Conservation (phyloP, 1,284 basidiomycete species). For the Apiotrichum veenhuisii region DNA sequence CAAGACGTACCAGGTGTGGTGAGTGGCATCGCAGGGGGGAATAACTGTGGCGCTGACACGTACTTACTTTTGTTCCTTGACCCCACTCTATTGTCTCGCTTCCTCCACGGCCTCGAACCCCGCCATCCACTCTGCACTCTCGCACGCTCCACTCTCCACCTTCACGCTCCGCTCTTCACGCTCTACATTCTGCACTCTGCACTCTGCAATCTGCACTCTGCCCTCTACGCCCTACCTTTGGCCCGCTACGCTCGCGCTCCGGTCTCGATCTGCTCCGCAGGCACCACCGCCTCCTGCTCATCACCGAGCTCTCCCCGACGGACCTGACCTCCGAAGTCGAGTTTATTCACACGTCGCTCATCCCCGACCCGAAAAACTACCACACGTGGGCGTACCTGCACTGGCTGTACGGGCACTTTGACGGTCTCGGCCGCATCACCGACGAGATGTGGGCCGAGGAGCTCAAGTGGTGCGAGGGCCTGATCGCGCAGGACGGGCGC, state of each 20-base stretch:
- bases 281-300: slow-evolving; percentile 82
- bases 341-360: slow-evolving; percentile 69
- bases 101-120: neutral
- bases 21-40: slow-evolving; percentile 22
- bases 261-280: slow-evolving; percentile 30
- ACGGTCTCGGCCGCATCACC: slow-evolving; percentile 37
- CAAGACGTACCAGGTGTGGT: slow-evolving; percentile 95
- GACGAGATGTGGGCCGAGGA: slow-evolving; percentile 73
- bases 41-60: too few species aligned
- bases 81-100: neutral
- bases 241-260: neutral
- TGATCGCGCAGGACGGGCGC: slow-evolving; percentile 73
- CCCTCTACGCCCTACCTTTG: too few species aligned
- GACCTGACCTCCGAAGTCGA: slow-evolving; percentile 61
- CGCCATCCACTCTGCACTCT: neutral
- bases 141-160: neutral
- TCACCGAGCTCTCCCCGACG: slow-evolving; percentile 56
- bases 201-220: too few species aligned
- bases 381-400: slow-evolving; percentile 95
- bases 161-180: too few species aligned
- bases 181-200: too few species aligned
- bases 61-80: too few species aligned
- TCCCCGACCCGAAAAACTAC: slow-evolving; percentile 83
- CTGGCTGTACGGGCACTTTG: slow-evolving; percentile 79
- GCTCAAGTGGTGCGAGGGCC: slow-evolving; percentile 67